Base-by-base conservation (phyloP, 129 eudicot species). In the Heracleum sosnowskyi region DNA sequence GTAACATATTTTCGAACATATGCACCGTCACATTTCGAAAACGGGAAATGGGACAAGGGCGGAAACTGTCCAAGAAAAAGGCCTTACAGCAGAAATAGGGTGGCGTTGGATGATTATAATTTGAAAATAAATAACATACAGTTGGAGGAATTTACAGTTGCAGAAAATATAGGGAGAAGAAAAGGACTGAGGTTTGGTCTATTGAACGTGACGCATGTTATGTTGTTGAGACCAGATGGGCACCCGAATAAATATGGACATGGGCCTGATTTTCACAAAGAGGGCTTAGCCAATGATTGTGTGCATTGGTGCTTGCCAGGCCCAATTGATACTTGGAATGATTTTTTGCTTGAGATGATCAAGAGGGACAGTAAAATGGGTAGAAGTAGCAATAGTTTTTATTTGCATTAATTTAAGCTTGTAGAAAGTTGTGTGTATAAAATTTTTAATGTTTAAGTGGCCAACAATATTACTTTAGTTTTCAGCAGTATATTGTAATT, bases 211-310 rank as follows among this genome's bases (percentile, higher is more conserved):
- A 94, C 96, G 6, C 83, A 77, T 73, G 82, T 87, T 12, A 86
- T 87, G 91, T 60, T 84, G 72, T 35, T 86, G 87, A 89, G 98
- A 62, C 93, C 97, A 12, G 97, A 94, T 76, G 98, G 96, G 37
- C 98, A 91, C 77, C 98, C 98, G 37, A 81, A 90, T 78, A 88
- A 68, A 80, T 93, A 87, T 57, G 98, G 93, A 24, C 96, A 86
- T 69, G 80, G 84, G 96, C 89, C 91, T 8, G 35, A 29, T 24
- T 29, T 4, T 49, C 57, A 49, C 9, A 88, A 86, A 77, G 93
- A 82, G 76, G 72, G 85, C 11, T 37, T 85, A 77, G 73, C 79
- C 31, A 94, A 87, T 76, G 97, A 91, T 13, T 89, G 88, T 76
- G 87, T 86, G 76, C 90, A 86, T 89, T 86, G 92, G 88, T 89